These are phyloP conservation scores for Calonectria naviculata DNA, from an alignment of 2,329 filamentous ascomycete genomes.

Conservation along the genomic window DNA sequence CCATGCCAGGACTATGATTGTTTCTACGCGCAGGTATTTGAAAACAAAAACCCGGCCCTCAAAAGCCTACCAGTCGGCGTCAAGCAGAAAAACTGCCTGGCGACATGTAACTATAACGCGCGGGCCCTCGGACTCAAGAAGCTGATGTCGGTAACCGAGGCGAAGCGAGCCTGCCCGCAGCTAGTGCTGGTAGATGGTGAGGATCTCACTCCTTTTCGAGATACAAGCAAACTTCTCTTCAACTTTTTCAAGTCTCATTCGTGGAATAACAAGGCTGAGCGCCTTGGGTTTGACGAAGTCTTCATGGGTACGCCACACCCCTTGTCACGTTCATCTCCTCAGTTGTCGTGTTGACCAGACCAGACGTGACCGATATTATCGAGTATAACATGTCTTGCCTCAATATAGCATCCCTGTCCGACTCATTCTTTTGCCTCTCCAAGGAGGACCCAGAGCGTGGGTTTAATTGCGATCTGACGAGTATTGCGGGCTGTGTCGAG, in stretches of 20 bases:
- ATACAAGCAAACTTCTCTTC: constrained; percentile 86
- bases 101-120: constrained; percentile 95
- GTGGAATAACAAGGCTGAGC: constrained; percentile 83
- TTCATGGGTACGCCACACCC: constrained; percentile 53
- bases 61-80: constrained; percentile 82
- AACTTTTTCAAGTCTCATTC: constrained; percentile 77
- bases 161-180: constrained; percentile 82
- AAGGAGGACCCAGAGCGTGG: constrained; percentile 80
- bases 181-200: constrained; percentile 89
- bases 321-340: background rate
- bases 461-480: constrained; percentile 80
- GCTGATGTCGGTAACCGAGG: constrained; percentile 86
- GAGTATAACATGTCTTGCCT: constrained; percentile 82
- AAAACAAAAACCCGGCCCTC: constrained; percentile 81
- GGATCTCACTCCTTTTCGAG: constrained; percentile 85
- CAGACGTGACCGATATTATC: constrained; percentile 86
- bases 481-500: constrained; percentile 71
- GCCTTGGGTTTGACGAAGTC: constrained; percentile 92
- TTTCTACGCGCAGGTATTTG: constrained; percentile 94
- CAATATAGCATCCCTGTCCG: constrained; percentile 70
- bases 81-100: constrained; percentile 92
- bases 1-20: constrained; percentile 78
- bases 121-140: constrained; percentile 80
- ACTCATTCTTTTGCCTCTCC: constrained; percentile 85
- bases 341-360: background rate